A percentile compares a stretch with the other conserved stretches of the same genome.
phyloP scores from a whole-genome alignment of 2,329 filamentous ascomycete genomes.

The Aspergillus aculeatus region DNA sequence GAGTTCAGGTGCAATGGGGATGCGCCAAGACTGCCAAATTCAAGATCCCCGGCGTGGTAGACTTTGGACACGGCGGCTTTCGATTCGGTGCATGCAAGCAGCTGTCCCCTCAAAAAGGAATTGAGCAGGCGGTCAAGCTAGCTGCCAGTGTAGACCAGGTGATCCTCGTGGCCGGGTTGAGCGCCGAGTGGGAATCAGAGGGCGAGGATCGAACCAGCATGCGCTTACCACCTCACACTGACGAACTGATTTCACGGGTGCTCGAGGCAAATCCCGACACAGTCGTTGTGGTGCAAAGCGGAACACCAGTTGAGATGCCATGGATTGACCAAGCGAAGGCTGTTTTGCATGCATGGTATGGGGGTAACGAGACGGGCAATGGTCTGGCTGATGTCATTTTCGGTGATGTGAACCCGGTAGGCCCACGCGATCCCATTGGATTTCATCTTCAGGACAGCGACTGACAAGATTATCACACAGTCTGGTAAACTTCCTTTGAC shows the following conservation, averaged over 20 bases:
- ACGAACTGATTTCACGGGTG: conserved; percentile 60
- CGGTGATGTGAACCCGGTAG: conserved; percentile 63
- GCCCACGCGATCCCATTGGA: background rate
- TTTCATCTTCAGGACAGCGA: background rate
- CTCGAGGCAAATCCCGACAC: conserved; percentile 64
- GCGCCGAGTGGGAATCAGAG: conserved; percentile 66
- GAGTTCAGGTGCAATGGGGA: conserved; percentile 56
- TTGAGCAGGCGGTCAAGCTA: conserved; percentile 55
- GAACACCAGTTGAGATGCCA: conserved; percentile 59
- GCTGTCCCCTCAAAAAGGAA: conserved; percentile 10
- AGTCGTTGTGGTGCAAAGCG: conserved; percentile 70
- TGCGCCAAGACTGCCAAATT: conserved; percentile 58
- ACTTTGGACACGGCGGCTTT: conserved; percentile 58
- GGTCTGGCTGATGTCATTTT: conserved; percentile 72
- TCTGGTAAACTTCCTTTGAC: conserved; percentile 68
- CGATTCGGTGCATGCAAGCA: conserved; percentile 57
- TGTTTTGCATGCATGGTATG: conserved; percentile 74
- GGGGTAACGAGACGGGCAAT: conserved; percentile 76
- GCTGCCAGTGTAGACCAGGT: conserved; percentile 71
- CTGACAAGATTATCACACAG: background rate
- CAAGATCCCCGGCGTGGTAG: conserved; percentile 43
- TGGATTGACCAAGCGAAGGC: conserved; percentile 47
- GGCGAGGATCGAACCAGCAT: conserved; percentile 50
- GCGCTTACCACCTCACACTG: conserved; percentile 52
- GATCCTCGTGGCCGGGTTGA: conserved; percentile 65